phyloP scores from a whole-genome alignment of 257 asterid genomes.

The Solanum raphanifolium region DNA sequence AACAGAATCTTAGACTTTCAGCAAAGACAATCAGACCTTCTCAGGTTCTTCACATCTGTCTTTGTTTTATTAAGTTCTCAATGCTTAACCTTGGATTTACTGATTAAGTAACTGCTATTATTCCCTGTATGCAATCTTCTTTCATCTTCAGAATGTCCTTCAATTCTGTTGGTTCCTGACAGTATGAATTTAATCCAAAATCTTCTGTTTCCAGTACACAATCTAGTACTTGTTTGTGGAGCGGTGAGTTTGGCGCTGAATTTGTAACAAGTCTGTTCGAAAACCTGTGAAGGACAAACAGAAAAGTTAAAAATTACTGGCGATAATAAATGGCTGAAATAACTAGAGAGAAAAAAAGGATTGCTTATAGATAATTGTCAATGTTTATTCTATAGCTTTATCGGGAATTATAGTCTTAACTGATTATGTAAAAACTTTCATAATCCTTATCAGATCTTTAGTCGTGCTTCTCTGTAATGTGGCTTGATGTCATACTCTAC shows the following conservation, averaged over 20 bases:
- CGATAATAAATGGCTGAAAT: not conserved
- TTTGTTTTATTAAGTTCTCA: not conserved
- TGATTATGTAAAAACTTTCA: not conserved
- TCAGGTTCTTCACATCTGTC: conserved; percentile 15
- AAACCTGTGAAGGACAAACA: not conserved
- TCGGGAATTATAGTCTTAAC: not conserved
- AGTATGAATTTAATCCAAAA: not conserved
- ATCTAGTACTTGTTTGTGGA: not conserved
- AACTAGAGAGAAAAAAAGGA: not conserved
- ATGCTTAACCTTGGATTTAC: not conserved
- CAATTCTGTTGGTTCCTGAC: not conserved
- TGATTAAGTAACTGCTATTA: not conserved
- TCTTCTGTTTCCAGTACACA: not conserved
- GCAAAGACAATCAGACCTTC: conserved; percentile 11
- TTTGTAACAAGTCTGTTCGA: not conserved
- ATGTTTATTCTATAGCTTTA: not conserved
- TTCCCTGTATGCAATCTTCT: not conserved
- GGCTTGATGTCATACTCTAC: not conserved
- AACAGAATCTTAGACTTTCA: conserved; percentile 26
- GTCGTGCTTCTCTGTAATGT: not conserved
- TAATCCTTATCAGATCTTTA: not conserved
- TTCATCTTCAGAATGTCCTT: not conserved
- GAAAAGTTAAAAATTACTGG: not conserved
- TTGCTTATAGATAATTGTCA: not conserved
- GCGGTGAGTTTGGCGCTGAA: not conserved